A percentile compares a stretch with the other conserved stretches of the same genome.
These are phyloP conservation scores for Moricandia moricandioides DNA, from an alignment of 345 rosid species.

Conservation along the genomic window DNA sequence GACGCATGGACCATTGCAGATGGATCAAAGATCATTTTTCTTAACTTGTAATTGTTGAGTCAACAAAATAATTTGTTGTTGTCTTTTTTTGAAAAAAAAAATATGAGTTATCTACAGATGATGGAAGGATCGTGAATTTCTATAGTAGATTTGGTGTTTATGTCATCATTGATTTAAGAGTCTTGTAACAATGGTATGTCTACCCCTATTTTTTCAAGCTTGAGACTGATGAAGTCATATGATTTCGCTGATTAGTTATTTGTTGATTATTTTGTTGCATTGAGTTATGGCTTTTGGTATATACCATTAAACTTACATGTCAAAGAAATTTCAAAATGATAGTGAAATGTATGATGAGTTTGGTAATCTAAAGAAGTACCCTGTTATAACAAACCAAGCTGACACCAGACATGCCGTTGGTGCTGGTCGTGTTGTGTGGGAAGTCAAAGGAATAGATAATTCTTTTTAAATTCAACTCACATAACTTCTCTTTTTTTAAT, in stretches of 20 bases:
- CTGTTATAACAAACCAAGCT: conserved; percentile 74
- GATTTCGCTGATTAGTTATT: conserved; percentile 13
- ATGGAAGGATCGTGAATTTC: too few species aligned
- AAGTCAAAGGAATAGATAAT: conserved; percentile 70
- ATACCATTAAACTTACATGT: conserved; percentile 17
- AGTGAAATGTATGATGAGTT: conserved; percentile 97
- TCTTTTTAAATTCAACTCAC: background rate
- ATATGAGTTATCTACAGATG: too few species aligned
- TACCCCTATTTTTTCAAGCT: conserved; percentile 35
- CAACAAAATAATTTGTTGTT: too few species aligned
- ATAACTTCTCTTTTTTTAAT: background rate
- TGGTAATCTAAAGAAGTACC: conserved; percentile 92
- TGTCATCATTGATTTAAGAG: background rate
- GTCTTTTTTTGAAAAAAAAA: too few species aligned
- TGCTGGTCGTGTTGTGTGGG: conserved; percentile 92
- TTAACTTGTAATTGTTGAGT: too few species aligned
- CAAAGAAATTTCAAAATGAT: conserved; percentile 61
- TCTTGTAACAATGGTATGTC: background rate
- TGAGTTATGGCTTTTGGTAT: background rate
- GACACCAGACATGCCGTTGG: conserved; percentile 64
- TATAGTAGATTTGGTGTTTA: background rate
- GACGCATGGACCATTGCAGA: background rate
- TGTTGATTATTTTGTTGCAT: background rate
- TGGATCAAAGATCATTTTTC: too few species aligned
- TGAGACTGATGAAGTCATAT: conserved; percentile 84